phyloP scores from a whole-genome alignment of 139 green algal genomes.

The Coelastrella sp. region DNA sequence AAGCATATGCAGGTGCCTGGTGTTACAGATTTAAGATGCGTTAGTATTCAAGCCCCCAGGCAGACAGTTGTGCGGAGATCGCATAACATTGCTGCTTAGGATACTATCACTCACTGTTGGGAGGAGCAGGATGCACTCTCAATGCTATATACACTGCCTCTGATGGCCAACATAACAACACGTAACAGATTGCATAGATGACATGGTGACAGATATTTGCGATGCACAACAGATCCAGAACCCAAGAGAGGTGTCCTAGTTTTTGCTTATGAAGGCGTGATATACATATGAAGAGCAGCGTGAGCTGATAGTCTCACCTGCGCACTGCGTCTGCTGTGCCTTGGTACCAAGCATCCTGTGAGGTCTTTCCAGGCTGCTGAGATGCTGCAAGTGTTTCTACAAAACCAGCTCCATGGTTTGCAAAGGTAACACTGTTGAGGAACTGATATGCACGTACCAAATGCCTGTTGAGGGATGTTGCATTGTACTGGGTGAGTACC shows the following conservation, averaged over 20 bases:
- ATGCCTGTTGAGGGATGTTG: slow-evolving; percentile 66
- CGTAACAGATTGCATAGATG: too few species aligned
- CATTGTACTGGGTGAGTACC: slow-evolving; percentile 41
- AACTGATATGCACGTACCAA: slow-evolving; percentile 89
- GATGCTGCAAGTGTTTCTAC: slow-evolving; percentile 89
- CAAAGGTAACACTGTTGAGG: slow-evolving; percentile 26
- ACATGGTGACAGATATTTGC: too few species aligned
- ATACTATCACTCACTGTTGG: not conserved
- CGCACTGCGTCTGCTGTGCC: slow-evolving; percentile 44
- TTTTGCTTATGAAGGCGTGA: too few species aligned
- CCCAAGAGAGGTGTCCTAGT: too few species aligned
- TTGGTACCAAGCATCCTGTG: slow-evolving; percentile 62
- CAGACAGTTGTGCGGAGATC: not conserved
- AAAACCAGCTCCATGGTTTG: slow-evolving; percentile 60
- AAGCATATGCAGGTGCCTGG: slow-evolving; percentile 88
- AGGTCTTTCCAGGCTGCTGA: slow-evolving; percentile 62
- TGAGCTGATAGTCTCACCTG: not conserved
- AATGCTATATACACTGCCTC: too few species aligned
- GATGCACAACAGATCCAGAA: too few species aligned
- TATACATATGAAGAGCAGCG: too few species aligned
- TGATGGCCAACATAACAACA: too few species aligned
- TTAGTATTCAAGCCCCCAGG: not conserved
- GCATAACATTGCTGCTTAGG: not conserved
- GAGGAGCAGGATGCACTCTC: slow-evolving; percentile 51
- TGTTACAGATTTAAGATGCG: not conserved